A percentile compares a stretch with the other conserved stretches of the same genome.
Conservation (phyloP, 2,329 filamentous ascomycete species). For the Fusarium robinianum region DNA sequence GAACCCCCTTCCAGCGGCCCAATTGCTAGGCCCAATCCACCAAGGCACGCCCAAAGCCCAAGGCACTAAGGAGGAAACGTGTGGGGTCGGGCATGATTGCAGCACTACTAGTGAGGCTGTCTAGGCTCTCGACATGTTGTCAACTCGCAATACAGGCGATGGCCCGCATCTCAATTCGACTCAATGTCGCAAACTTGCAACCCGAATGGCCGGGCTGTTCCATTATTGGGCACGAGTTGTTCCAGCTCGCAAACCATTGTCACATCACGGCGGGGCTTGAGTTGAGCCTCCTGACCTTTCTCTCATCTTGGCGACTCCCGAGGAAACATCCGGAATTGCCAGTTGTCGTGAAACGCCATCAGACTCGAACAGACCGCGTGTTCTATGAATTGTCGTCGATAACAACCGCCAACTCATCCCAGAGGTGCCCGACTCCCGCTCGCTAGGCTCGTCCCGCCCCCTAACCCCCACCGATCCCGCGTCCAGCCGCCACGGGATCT, state of each 20-base stretch:
- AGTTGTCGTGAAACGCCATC: background rate
- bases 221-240: slow-evolving; percentile 11
- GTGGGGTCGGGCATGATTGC: slow-evolving; percentile 39
- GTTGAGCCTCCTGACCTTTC: slow-evolving; percentile 18
- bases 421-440: slow-evolving; percentile 7
- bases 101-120: slow-evolving; percentile 36
- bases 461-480: slow-evolving; percentile 33
- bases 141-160: slow-evolving; percentile 38
- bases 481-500: slow-evolving; percentile 27
- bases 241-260: slow-evolving; percentile 16
- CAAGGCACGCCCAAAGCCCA: slow-evolving; percentile 15
- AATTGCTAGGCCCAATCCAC: slow-evolving; percentile 24
- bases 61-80: slow-evolving; percentile 24
- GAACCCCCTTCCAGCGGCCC: slow-evolving; percentile 23
- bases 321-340: background rate
- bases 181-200: slow-evolving; percentile 25
- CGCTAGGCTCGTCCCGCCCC: slow-evolving; percentile 37
- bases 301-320: background rate
- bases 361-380: no score
- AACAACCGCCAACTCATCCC: slow-evolving; percentile 1
- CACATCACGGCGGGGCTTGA: slow-evolving; percentile 17
- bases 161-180: slow-evolving; percentile 26
- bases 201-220: slow-evolving; percentile 14
- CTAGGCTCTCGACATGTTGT: slow-evolving; percentile 33
- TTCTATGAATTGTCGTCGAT: no score